Percentiles rank a stretch among this genome's conserved stretches.
Evolutionary conservation across 116 monocot species (phyloP).

Genomic region (Zostera marina): DNA sequence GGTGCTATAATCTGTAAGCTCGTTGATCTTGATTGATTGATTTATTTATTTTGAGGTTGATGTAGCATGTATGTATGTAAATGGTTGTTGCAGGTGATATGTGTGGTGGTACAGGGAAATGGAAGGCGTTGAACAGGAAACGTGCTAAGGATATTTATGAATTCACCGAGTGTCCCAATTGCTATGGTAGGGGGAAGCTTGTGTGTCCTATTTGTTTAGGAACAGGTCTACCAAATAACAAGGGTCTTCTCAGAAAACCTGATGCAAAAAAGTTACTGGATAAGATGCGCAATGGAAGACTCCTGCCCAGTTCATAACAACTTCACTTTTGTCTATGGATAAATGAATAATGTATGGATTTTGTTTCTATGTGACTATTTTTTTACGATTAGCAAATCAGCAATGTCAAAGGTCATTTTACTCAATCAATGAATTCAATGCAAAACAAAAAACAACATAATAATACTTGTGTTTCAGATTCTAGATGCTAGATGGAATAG

Average conservation of each 20-base stretch:
- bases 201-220: slow-evolving; percentile 87
- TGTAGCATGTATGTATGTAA: neutral
- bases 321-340: too few relatives aligned
- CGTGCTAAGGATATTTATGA: slow-evolving; percentile 94
- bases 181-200: slow-evolving; percentile 91
- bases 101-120: slow-evolving; percentile 95
- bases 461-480: too few relatives aligned
- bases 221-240: slow-evolving; percentile 87
- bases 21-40: neutral
- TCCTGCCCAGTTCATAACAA: slow-evolving; percentile 24
- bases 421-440: too few relatives aligned
- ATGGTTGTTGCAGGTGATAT: slow-evolving; percentile 45
- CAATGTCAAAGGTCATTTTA: too few relatives aligned
- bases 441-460: too few relatives aligned
- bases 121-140: slow-evolving; percentile 95
- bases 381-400: too few relatives aligned
- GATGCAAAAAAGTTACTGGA: slow-evolving; percentile 66
- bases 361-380: too few relatives aligned
- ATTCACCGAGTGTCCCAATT: slow-evolving; percentile 93
- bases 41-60: neutral
- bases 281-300: slow-evolving; percentile 91
- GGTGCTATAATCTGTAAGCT: slow-evolving; percentile 87
- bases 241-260: slow-evolving; percentile 83
- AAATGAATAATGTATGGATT: too few relatives aligned
- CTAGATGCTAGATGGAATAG: too few relatives aligned